A percentile compares a stretch with the other conserved stretches of the same genome.
Evolutionary conservation across 345 rosid species (phyloP).

Genomic region (Hypericum androsaemum): DNA sequence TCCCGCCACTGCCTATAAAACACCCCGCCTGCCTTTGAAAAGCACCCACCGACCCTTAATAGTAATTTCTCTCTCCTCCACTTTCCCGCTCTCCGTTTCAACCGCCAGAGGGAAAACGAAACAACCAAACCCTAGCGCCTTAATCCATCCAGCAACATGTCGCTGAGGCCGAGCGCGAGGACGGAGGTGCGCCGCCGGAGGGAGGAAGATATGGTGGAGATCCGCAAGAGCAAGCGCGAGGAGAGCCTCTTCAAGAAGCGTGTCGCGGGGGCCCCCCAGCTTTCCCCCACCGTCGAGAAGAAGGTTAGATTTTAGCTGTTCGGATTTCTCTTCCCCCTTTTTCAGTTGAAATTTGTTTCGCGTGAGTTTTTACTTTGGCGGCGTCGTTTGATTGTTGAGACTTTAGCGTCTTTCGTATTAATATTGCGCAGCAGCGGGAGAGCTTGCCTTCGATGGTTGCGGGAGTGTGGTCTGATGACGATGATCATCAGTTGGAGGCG

Average conservation of each 20-base stretch:
- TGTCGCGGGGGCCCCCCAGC: constrained; percentile 11
- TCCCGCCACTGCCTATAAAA: no score
- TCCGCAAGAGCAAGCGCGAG: constrained; percentile 24
- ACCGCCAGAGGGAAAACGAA: no score
- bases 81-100: no score
- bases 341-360: background rate
- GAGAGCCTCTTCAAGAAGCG: constrained; percentile 23
- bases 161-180: constrained; percentile 1
- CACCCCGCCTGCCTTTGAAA: no score
- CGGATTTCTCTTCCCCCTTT: background rate
- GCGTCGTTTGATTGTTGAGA: background rate
- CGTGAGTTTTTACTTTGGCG: background rate
- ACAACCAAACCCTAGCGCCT: no score
- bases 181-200: constrained; percentile 9
- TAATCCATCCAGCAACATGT: background rate
- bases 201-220: constrained; percentile 11
- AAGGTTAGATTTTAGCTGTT: constrained; percentile 4
- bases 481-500: constrained; percentile 18
- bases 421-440: no score
- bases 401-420: constrained; percentile 1
- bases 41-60: no score
- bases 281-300: constrained; percentile 13
- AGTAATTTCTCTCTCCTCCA: no score
- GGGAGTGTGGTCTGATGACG: constrained; percentile 20
- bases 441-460: constrained; percentile 23